phyloP scores from a whole-genome alignment of 176 grass and related monocot species.

The Panicum miliaceum region DNA sequence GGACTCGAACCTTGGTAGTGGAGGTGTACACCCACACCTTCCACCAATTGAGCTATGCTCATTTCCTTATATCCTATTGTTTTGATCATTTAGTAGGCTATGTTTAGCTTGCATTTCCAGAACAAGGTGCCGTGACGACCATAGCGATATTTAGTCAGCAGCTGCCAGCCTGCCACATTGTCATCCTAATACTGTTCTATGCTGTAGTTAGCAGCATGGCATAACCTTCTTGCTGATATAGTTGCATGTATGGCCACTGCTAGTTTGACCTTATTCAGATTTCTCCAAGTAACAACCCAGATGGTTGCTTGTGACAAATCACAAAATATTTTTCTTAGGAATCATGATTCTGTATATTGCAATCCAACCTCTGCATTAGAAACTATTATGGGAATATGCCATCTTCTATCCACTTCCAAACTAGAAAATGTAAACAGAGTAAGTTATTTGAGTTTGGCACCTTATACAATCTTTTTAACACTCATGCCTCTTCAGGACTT shows the following conservation, averaged over 20 bases:
- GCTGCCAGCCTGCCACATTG: not conserved
- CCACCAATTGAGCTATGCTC: not conserved
- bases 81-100: not conserved
- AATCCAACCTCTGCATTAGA: conserved; percentile 17
- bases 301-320: conserved; percentile 18
- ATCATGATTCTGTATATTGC: not conserved
- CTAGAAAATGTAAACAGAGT: conserved; percentile 5
- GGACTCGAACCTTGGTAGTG: not conserved
- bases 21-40: not conserved
- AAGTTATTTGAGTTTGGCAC: conserved; percentile 11
- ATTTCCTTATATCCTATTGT: not conserved
- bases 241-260: conserved; percentile 10
- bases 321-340: conserved; percentile 6
- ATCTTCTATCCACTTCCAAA: conserved; percentile 24
- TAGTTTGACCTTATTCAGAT: not conserved
- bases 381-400: not conserved
- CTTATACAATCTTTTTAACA: conserved; percentile 11
- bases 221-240: not conserved
- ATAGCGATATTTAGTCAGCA: not conserved
- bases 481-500: not conserved
- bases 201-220: not conserved
- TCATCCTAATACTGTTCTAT: conserved; percentile 18
- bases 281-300: not conserved
- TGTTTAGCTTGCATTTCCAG: conserved; percentile 29
- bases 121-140: not conserved